Evolutionary conservation across 2,329 filamentous ascomycete genomes (phyloP).

Genomic region (Helminthosporium solani): DNA sequence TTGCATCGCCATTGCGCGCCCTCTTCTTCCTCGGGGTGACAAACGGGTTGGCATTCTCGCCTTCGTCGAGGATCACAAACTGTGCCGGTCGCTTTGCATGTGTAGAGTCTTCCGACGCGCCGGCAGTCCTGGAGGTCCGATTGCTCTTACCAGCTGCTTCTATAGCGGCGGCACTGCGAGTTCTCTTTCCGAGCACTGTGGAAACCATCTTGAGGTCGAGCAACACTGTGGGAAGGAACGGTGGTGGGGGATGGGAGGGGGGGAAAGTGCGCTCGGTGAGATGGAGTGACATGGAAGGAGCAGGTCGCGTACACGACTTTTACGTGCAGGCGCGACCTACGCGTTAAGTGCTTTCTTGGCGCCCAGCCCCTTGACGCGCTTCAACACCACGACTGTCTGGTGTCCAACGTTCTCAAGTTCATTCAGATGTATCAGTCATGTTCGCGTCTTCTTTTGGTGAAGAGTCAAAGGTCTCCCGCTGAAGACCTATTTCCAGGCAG

Average conservation of each 20-base stretch:
- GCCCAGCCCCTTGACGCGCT: background rate
- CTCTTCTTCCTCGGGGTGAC: constrained; percentile 39
- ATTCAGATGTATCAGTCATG: too few relatives aligned
- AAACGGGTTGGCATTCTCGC: constrained; percentile 68
- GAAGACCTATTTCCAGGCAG: too few relatives aligned
- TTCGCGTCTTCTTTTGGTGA: too few relatives aligned
- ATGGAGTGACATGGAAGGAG: constrained; percentile 21
- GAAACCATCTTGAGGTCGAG: constrained; percentile 28
- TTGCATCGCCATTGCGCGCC: constrained; percentile 43
- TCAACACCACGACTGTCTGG: too few relatives aligned
- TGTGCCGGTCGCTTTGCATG: constrained; percentile 47
- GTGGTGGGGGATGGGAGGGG: constrained; percentile 14
- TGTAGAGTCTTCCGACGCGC: too few relatives aligned
- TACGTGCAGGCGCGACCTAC: constrained; percentile 14
- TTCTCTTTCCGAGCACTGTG: constrained; percentile 43
- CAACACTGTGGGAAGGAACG: constrained; percentile 13
- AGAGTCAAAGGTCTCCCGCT: too few relatives aligned
- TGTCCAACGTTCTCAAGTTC: too few relatives aligned
- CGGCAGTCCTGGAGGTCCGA: constrained; percentile 22
- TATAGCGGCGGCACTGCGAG: constrained; percentile 31
- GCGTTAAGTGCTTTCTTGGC: constrained; percentile 19
- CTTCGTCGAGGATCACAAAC: constrained; percentile 55
- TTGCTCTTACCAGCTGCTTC: constrained; percentile 31
- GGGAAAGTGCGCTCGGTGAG: constrained; percentile 23
- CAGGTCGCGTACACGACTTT: constrained; percentile 12